A percentile compares a stretch with the other conserved stretches of the same genome.
Conservation (phyloP, 1,284 basidiomycete species). For the Neotropicomus parvogracilis region DNA sequence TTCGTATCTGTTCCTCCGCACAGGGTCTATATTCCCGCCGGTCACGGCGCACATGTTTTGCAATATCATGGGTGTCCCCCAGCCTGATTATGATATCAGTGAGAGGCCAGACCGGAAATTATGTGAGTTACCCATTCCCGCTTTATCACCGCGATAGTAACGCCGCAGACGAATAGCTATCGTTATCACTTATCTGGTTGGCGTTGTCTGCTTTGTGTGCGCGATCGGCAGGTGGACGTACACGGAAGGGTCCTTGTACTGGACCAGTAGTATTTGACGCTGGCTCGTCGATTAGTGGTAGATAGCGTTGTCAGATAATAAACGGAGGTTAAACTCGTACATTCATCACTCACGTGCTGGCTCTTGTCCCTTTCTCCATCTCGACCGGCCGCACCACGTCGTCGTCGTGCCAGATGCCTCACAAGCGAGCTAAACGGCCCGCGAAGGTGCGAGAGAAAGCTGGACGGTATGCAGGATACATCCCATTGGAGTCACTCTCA, state of each 20-base stretch:
- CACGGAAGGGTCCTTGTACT: constrained; percentile 36
- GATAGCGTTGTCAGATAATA: not conserved
- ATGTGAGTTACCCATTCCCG: constrained; percentile 26
- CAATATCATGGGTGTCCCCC: constrained; percentile 91
- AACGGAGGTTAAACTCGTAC: constrained; percentile 5
- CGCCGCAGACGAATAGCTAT: constrained; percentile 38
- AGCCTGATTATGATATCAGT: constrained; percentile 36
- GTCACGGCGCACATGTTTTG: constrained; percentile 84
- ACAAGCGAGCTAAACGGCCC: constrained; percentile 57
- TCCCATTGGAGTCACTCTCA: not conserved
- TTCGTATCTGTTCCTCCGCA: constrained; percentile 81
- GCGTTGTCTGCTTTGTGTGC: constrained; percentile 43
- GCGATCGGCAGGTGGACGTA: constrained; percentile 34
- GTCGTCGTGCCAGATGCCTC: constrained; percentile 49
- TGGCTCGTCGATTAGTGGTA: constrained; percentile 8
- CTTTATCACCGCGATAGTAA: constrained; percentile 10
- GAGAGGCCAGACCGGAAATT: constrained; percentile 38
- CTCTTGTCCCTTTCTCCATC: not conserved
- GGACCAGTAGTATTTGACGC: constrained; percentile 29
- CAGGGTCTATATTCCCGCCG: constrained; percentile 61
- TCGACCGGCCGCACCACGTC: constrained; percentile 2
- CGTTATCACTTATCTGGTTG: constrained; percentile 43
- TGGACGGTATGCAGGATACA: constrained; percentile 36
- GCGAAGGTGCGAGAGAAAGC: constrained; percentile 40
- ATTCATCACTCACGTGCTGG: constrained; percentile 18